phyloP scores from a whole-genome alignment of 2,329 filamentous ascomycete species.

The Colletotrichum paranaense region DNA sequence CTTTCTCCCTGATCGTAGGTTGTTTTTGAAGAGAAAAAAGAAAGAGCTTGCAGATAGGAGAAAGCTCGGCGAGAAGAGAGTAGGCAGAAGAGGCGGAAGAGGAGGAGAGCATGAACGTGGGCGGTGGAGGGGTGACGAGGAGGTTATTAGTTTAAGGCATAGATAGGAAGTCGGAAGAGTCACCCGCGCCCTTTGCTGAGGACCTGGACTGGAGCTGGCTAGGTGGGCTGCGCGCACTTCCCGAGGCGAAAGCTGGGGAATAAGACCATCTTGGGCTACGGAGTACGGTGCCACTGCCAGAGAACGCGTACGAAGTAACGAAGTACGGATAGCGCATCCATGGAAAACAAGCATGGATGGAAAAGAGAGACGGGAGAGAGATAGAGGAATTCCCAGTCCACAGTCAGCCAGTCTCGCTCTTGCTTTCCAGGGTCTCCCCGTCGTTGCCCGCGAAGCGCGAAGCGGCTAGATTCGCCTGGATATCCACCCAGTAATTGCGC shows the following conservation, averaged over 20 bases:
- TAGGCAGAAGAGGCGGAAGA: background rate
- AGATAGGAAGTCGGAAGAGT: slow-evolving; percentile 6
- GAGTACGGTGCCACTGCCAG: background rate
- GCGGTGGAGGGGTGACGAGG: background rate
- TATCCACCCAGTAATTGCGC: background rate
- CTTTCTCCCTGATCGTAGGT: background rate
- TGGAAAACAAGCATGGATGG: slow-evolving; percentile 7
- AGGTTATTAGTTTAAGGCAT: background rate
- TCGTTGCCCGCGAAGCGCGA: background rate
- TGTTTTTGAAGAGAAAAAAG: background rate
- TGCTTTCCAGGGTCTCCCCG: background rate
- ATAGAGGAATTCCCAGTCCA: background rate
- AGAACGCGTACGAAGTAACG: background rate
- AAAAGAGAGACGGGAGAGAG: background rate
- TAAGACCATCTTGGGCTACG: slow-evolving; percentile 8
- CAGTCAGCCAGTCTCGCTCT: background rate
- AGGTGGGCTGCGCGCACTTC: background rate
- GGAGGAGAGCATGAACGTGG: background rate
- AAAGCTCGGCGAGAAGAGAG: slow-evolving; percentile 7
- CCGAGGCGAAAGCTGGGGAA: slow-evolving; percentile 29
- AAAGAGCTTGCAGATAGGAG: slow-evolving; percentile 2
- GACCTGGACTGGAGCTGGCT: too few relatives aligned
- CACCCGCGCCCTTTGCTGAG: background rate
- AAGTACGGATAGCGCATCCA: background rate
- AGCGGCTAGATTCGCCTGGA: background rate